phyloP scores from a whole-genome alignment of 495 filamentous ascomycete species.

The Daldinia caldariorum region DNA sequence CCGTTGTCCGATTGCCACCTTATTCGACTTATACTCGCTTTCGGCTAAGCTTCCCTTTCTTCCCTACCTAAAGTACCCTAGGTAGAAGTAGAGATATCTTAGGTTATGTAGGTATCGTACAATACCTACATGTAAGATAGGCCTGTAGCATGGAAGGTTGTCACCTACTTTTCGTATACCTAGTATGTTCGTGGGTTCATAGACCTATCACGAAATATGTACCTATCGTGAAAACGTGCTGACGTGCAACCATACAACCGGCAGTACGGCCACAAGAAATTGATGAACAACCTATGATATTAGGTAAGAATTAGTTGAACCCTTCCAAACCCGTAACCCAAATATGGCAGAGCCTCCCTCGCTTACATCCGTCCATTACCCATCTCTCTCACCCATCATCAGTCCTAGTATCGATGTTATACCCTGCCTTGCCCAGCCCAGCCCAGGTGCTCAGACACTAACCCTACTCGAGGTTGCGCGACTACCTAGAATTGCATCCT shows the following conservation, averaged over 20 bases:
- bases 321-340: not conserved
- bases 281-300: not conserved
- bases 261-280: not conserved
- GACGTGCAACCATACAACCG: not conserved
- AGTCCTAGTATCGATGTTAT: not conserved
- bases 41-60: no score
- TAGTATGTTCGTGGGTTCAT: not conserved
- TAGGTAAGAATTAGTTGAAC: conserved; percentile 1
- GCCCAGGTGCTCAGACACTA: conserved; percentile 7
- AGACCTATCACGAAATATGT: conserved; percentile 22
- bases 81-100: no score
- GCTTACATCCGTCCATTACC: conserved; percentile 4
- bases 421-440: not conserved
- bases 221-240: conserved; percentile 9
- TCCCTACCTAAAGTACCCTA: no score
- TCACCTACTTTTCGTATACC: no score
- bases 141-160: no score
- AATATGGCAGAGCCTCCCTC: conserved; percentile 14
- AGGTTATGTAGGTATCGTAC: no score
- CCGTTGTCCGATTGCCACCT: not conserved
- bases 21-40: no score
- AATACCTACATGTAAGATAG: no score
- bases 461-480: not conserved
- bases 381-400: no score
- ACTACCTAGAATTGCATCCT: not conserved